Evolutionary conservation across 371 early-diverging fungal genomes (phyloP).

Genomic region (Synchytrium microbalum): DNA sequence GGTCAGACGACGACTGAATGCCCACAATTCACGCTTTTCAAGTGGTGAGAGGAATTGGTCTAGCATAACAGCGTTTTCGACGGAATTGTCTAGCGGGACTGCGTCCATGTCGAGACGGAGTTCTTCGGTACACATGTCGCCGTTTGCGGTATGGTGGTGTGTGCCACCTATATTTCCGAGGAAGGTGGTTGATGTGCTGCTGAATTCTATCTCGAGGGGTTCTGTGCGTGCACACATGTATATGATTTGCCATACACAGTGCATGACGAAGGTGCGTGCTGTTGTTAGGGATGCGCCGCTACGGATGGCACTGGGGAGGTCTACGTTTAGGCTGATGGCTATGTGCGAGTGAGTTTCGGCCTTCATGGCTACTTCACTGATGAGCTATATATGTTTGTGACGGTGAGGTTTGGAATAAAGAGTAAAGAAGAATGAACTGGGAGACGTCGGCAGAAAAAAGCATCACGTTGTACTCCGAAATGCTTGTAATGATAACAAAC

Average conservation of each 20-base stretch:
- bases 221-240: neutral
- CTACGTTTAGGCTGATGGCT: neutral
- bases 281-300: neutral
- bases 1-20: conserved; percentile 8
- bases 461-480: neutral
- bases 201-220: neutral
- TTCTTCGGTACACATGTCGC: conserved; percentile 1
- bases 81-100: conserved; percentile 7
- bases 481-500: neutral
- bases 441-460: neutral
- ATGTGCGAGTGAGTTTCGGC: neutral
- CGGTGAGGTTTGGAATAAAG: too few relatives aligned
- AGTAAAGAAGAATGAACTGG: neutral
- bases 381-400: too few relatives aligned
- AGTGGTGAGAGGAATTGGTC: neutral
- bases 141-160: neutral
- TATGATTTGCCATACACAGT: neutral
- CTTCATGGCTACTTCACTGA: neutral
- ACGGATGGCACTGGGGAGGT: neutral
- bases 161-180: neutral
- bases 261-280: neutral
- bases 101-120: conserved; percentile 18
- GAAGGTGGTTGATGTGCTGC: neutral
- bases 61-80: neutral
- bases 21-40: conserved; percentile 10